Evolutionary conservation across 2,329 filamentous ascomycete genomes (phyloP).

Genomic region (Aspergillus ochraceus): DNA sequence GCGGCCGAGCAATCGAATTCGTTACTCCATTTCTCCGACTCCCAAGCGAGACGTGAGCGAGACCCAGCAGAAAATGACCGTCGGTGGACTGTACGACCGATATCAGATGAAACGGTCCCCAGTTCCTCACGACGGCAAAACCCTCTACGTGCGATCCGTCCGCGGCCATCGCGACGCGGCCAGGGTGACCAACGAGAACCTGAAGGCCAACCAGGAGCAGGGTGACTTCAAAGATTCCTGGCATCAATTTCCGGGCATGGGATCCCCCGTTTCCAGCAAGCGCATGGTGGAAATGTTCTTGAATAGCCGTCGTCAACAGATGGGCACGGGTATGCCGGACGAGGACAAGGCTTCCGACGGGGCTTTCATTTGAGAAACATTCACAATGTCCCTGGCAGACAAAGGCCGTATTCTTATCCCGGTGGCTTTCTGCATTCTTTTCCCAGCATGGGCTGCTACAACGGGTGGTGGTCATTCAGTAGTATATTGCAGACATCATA

Average conservation of each 20-base stretch:
- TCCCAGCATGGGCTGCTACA: background rate
- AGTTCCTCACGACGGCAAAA: conserved; percentile 20
- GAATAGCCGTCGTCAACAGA: conserved; percentile 32
- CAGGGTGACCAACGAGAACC: conserved; percentile 33
- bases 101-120: conserved; percentile 24
- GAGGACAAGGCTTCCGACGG: conserved; percentile 14
- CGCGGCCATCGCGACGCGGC: conserved; percentile 21
- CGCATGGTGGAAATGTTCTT: conserved; percentile 41
- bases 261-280: conserved; percentile 34
- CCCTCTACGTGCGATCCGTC: conserved; percentile 29
- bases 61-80: conserved; percentile 19
- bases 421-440: background rate
- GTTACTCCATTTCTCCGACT: conserved; percentile 32
- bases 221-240: conserved; percentile 18
- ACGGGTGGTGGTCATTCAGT: background rate
- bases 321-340: conserved; percentile 16
- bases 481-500: background rate
- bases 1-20: conserved; percentile 21
- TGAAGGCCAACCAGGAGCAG: conserved; percentile 17
- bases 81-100: conserved; percentile 22
- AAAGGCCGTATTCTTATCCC: background rate
- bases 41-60: conserved; percentile 21
- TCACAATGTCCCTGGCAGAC: background rate
- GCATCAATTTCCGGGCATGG: conserved; percentile 21
- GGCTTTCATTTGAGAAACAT: conserved; percentile 29